Evolutionary conservation across 2,329 filamentous ascomycete species (phyloP), one percentile per base, ranked within the genome.

Genomic region (Exutisphaerella laricina): DNA sequence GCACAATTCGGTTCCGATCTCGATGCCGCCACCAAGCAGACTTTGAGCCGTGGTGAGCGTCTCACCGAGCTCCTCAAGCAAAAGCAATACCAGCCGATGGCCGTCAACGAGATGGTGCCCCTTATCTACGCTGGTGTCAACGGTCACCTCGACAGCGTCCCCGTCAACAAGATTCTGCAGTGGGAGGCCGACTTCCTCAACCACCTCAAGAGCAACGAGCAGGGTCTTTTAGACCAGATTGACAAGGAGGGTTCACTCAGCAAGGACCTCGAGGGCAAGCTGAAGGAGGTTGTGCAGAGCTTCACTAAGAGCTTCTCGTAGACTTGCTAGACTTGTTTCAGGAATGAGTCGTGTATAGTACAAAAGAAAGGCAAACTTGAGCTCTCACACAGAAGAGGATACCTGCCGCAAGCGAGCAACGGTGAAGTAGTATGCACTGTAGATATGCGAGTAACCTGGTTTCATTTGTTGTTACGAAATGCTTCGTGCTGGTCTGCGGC

Each of bases 1-100:
- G 90, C 92, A 63, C 92, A 98, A 77, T 98, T 98, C 82, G 92
- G 92, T 84, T 98, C 92, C 68, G 92, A 98, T 80, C 79, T 98
- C 61, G 92, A 98, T 77, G 92, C 92, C 62, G 82, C 92, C 60
- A 98, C 92, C 73, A 97, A 96, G 84, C 92, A 97, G 79, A 97
- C 90, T 53, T 84, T 98, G 59, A 83, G 69, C 78, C 89, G 92
- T 84, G 92, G 92, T 86, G 90, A 97, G 79, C 89, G 92, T 79
- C 83, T 89, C 68, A 96, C 90, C 61, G 90, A 97, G 82, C 86
- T 96, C 58, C 85, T 96, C 66, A 97, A 97, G 85, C 92, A 98
- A 81, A 96, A 95, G 82, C 92, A 98, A 77, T 98, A 97, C 81
- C 84, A 80, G 34, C 92, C 92, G 63, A 96, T 96, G 89, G 86